Base-by-base conservation (phyloP, 2,329 filamentous ascomycete species). In the Plectosphaerella cucumerina region DNA sequence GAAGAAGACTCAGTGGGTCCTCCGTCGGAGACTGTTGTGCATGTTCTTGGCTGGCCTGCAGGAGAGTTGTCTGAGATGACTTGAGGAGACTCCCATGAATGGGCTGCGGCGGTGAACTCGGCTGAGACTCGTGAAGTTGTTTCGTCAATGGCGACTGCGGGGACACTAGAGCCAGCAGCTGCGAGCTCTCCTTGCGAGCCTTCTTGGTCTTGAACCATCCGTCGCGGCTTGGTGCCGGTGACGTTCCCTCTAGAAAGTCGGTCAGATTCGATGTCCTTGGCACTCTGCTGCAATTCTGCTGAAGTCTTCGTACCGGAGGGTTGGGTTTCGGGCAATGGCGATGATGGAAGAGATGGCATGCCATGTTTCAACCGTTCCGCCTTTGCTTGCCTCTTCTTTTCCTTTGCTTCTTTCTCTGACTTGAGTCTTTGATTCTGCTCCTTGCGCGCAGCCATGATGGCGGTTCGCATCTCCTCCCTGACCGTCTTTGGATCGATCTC, bases 401-500 rank as follows among this genome's bases (percentile, higher is more conserved):
- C 67, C 47, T 65, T 71, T 31, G 70, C 68, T 15, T 65, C 62
- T 37, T 73, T 71, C 31, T 70, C 68, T n/a, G 64, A 62, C 37
- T 73, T 65, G 47, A 70, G 62, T 10, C 67, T 65, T 15, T 65
- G 62, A 43, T 77, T 73, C 58, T 87, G 86, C 56, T 82, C 71
- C 8, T 71, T 62, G 51, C 89, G 81, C 17, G 93, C 72, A 1
- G 69, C 55, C 47, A 90, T 77, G 1, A 96, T 75, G 37, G 86
- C 75, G 0, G 81, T 66, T 26, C 90, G 83, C 41, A 96, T 82
- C 5, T 81, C 71, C 33, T 68, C 68, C 20, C 92, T 84, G 60
- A 93, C 80, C 9, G 76, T 63, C 1, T 78, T 75, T 3, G 77
- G 71, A 31, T 82, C 71, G 62, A 91, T 81, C 10, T 70, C 53